These are phyloP conservation scores for Paramecium sexaurelia DNA, from an alignment of 73 alveolate species.

Conservation along the genomic window DNA sequence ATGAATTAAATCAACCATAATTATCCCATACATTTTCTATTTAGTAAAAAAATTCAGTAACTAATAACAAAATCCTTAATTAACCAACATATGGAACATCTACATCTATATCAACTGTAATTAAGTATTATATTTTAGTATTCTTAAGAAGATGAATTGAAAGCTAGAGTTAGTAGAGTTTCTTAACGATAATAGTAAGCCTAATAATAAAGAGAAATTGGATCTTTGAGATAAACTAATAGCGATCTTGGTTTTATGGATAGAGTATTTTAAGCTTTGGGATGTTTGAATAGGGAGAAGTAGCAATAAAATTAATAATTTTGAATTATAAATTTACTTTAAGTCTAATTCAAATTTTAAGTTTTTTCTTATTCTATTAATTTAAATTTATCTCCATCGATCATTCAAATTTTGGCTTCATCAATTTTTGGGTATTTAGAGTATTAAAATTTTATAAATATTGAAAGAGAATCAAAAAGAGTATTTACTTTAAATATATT, in stretches of 20 bases:
- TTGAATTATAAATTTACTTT: not conserved
- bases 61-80: not conserved
- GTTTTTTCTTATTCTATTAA: not conserved
- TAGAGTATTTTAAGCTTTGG: constrained; percentile 58
- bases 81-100: not conserved
- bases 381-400: no score
- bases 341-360: not conserved
- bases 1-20: not conserved
- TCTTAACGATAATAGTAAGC: not conserved
- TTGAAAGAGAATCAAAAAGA: not conserved
- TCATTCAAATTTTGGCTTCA: no score
- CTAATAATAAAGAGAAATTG: constrained; percentile 46
- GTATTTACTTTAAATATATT: not conserved
- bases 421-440: no score
- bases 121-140: not conserved
- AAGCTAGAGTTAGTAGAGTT: constrained; percentile 44
- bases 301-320: not conserved
- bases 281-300: constrained; percentile 66
- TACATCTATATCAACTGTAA: not conserved
- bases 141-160: constrained; percentile 28
- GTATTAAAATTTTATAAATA: not conserved
- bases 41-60: not conserved
- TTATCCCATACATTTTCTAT: not conserved
- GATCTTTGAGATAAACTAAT: not conserved
- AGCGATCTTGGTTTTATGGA: constrained; percentile 65